Conservation (phyloP, 768 basidiomycete genomes). For the Chalciporus sphaerocephalus region DNA sequence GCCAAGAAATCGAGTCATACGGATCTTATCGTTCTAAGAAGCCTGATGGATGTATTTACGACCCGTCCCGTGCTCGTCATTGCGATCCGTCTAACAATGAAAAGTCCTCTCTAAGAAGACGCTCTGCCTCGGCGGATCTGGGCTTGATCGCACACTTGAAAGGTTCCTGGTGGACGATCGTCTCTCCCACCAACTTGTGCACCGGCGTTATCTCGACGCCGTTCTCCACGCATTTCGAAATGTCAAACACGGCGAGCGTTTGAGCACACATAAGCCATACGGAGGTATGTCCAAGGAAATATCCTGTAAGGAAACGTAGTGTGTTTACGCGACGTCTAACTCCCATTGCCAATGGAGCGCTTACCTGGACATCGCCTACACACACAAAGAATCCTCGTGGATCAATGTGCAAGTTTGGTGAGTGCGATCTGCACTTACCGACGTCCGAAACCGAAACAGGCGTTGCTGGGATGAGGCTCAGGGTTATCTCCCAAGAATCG, state of each 20-base stretch:
- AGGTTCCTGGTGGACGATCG: conserved; percentile 3
- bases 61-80: no score
- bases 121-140: conserved; percentile 1
- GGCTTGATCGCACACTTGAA: conserved; percentile 15
- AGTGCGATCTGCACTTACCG: conserved; percentile 1
- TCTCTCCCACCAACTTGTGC: conserved; percentile 28
- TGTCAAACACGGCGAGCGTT: conserved; percentile 42
- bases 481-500: conserved; percentile 18
- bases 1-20: not conserved
- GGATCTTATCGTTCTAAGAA: no score
- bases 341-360: not conserved
- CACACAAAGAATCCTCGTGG: not conserved
- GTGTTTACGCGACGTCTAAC: not conserved
- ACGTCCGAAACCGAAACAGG: conserved; percentile 19
- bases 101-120: not conserved
- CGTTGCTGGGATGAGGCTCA: conserved; percentile 11
- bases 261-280: conserved; percentile 27
- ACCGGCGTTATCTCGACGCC: conserved; percentile 43
- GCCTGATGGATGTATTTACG: not conserved
- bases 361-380: conserved; percentile 15
- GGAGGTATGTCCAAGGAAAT: conserved; percentile 23
- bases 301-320: conserved; percentile 11
- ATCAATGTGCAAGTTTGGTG: not conserved
- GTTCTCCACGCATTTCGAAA: conserved; percentile 37
- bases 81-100: not conserved